A percentile compares a stretch with the other conserved stretches of the same genome.
Evolutionary conservation across 495 filamentous ascomycete genomes (phyloP).

Genomic region (Talaromyces wortmannii): DNA sequence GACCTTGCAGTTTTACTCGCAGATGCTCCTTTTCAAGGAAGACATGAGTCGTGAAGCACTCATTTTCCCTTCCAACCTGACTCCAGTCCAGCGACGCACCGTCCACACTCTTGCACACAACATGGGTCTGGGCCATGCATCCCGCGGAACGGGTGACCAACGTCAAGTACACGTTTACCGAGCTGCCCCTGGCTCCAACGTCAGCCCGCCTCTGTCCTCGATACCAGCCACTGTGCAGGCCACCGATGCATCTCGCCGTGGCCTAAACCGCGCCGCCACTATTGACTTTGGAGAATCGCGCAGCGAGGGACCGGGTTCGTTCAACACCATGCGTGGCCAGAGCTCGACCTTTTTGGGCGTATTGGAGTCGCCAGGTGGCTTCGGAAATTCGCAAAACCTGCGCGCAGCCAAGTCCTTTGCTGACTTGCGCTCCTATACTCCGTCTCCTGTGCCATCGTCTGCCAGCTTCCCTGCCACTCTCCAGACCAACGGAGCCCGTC

Average conservation of each 20-base stretch:
- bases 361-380: constrained; percentile 71
- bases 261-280: constrained; percentile 89
- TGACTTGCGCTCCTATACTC: constrained; percentile 89
- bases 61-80: constrained; percentile 72
- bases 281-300: constrained; percentile 95
- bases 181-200: constrained; percentile 49
- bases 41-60: constrained; percentile 69
- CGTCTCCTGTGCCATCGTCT: constrained; percentile 84
- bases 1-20: constrained; percentile 80
- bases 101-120: constrained; percentile 94
- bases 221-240: constrained; percentile 58
- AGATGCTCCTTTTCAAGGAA: constrained; percentile 83
- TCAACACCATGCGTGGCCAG: constrained; percentile 69
- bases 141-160: constrained; percentile 76
- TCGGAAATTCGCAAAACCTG: constrained; percentile 65
- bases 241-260: constrained; percentile 68
- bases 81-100: constrained; percentile 76
- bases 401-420: constrained; percentile 95
- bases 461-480: constrained; percentile 76
- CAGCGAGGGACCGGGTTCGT: constrained; percentile 57
- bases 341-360: constrained; percentile 73
- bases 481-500: constrained; percentile 57
- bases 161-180: constrained; percentile 87
- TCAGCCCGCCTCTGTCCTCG: constrained; percentile 55
- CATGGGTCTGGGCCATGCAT: constrained; percentile 84